phyloP scores from a whole-genome alignment of 352 stramenopile genomes.

The Phytophthora macrochlamydospora region DNA sequence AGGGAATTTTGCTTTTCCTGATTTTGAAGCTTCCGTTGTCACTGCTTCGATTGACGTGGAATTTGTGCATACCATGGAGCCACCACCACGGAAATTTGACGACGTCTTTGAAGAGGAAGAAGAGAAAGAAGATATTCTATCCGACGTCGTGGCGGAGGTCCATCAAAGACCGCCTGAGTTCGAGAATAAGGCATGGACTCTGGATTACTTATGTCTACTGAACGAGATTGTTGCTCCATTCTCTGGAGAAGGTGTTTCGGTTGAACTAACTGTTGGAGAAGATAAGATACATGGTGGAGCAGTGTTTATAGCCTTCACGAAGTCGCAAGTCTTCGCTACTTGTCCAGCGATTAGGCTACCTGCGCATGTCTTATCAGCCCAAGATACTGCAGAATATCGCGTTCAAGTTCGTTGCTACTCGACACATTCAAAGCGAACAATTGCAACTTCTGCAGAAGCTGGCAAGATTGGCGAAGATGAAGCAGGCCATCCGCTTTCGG shows the following conservation, averaged over 20 bases:
- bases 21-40: slow-evolving; percentile 36
- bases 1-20: slow-evolving; percentile 52
- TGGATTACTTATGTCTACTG: slow-evolving; percentile 43
- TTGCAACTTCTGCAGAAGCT: slow-evolving; percentile 18
- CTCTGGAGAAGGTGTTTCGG: slow-evolving; percentile 39
- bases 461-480: too few species aligned
- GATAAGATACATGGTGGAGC: slow-evolving; percentile 24
- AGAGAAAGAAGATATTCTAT: neutral
- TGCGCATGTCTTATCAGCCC: neutral
- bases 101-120: neutral
- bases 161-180: neutral
- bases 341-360: slow-evolving; percentile 13
- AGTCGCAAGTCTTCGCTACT: slow-evolving; percentile 41
- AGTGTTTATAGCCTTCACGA: slow-evolving; percentile 45
- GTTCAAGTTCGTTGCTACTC: slow-evolving; percentile 35
- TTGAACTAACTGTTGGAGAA: slow-evolving; percentile 39
- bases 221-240: slow-evolving; percentile 27
- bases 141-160: neutral
- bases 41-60: slow-evolving; percentile 39
- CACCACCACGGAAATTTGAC: neutral
- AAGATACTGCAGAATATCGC: slow-evolving; percentile 1
- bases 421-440: slow-evolving; percentile 11
- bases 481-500: too few species aligned
- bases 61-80: slow-evolving; percentile 21
- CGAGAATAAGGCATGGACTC: slow-evolving; percentile 23